phyloP scores from a whole-genome alignment of 345 rosid species.

The Dipteronia sinensis region DNA sequence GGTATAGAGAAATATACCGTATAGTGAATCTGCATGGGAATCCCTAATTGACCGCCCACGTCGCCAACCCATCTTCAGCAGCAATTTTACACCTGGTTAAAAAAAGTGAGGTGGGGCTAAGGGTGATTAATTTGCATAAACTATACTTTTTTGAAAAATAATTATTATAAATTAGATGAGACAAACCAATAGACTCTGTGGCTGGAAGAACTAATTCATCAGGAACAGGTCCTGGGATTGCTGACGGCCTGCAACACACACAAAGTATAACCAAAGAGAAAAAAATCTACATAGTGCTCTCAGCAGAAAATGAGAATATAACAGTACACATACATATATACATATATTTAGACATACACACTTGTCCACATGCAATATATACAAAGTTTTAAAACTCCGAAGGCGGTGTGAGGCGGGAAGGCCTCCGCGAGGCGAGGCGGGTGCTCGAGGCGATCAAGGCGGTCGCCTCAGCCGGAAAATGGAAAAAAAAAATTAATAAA shows the following conservation, averaged over 20 bases:
- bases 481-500: too few species aligned
- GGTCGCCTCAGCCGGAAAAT: too few species aligned
- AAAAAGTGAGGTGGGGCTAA: constrained; percentile 23
- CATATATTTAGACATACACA: not conserved
- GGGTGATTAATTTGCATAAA: constrained; percentile 13
- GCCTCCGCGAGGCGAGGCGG: too few species aligned
- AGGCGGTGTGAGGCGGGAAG: too few species aligned
- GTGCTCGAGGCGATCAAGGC: too few species aligned
- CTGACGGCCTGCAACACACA: constrained; percentile 71
- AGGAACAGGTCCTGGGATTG: constrained; percentile 93
- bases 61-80: constrained; percentile 96
- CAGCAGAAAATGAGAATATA: not conserved
- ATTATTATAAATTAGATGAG: constrained; percentile 14
- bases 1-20: constrained; percentile 39
- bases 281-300: not conserved
- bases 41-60: constrained; percentile 84
- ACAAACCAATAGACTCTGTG: constrained; percentile 89
- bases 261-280: constrained; percentile 9
- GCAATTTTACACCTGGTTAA: constrained; percentile 73
- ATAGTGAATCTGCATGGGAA: constrained; percentile 53
- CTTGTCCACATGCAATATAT: constrained; percentile 1
- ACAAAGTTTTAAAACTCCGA: too few species aligned
- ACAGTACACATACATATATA: not conserved
- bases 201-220: constrained; percentile 86
- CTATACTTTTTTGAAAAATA: constrained; percentile 6